These are phyloP conservation scores for Starmera stellimalicola DNA, from an alignment of 1,139 yeast genomes.

Conservation along the genomic window DNA sequence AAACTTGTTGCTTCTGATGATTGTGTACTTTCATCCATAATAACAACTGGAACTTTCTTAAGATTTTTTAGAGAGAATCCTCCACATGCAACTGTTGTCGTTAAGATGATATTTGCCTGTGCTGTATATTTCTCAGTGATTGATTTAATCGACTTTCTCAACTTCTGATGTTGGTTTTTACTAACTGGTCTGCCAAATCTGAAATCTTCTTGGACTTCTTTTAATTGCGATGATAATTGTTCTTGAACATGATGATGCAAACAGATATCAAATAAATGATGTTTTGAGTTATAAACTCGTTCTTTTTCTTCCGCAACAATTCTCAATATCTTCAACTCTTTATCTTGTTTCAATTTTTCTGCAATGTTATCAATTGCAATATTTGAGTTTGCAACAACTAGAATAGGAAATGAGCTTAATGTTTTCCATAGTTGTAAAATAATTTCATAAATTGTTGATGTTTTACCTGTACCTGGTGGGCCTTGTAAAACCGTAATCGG, in stretches of 20 bases:
- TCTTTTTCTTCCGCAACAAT: constrained; percentile 56
- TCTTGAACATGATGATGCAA: constrained; percentile 51
- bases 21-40: constrained; percentile 65
- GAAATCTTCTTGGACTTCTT: constrained; percentile 34
- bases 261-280: constrained; percentile 50
- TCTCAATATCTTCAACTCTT: constrained; percentile 40
- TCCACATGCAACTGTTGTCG: constrained; percentile 67
- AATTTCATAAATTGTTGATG: constrained; percentile 57
- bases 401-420: constrained; percentile 49
- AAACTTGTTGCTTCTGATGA: constrained; percentile 63
- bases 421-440: constrained; percentile 50
- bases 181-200: constrained; percentile 30
- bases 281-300: constrained; percentile 44
- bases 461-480: constrained; percentile 66
- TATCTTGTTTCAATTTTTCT: constrained; percentile 48
- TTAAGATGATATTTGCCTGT: constrained; percentile 60
- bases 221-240: constrained; percentile 35
- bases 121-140: constrained; percentile 42
- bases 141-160: constrained; percentile 33
- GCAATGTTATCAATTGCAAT: constrained; percentile 74
- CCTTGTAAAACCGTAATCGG: constrained; percentile 58
- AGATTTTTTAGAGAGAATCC: constrained; percentile 51
- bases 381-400: constrained; percentile 70
- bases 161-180: constrained; percentile 39
- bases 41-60: constrained; percentile 52